Percentiles rank a stretch among this genome's conserved stretches.
Conservation (phyloP, 768 basidiomycete species). For the Calvatia gigantea region DNA sequence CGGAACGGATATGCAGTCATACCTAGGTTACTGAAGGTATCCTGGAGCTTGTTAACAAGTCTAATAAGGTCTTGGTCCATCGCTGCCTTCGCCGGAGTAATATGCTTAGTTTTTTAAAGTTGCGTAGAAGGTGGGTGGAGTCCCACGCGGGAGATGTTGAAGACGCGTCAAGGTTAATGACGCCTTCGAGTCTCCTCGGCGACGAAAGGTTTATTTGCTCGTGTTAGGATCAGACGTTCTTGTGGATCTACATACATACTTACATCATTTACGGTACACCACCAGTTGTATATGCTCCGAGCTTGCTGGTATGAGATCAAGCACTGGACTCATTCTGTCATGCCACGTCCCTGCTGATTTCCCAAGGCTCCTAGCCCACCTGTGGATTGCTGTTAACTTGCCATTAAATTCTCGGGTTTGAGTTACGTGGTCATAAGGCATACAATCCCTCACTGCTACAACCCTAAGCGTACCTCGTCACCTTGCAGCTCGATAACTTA, state of each 20-base stretch:
- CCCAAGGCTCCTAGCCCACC: too few species aligned
- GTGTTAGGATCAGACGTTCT: conserved; percentile 2
- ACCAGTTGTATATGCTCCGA: too few species aligned
- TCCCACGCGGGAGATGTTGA: conserved; percentile 4
- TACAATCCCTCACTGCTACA: too few species aligned
- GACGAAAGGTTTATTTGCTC: conserved; percentile 4
- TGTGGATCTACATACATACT: neutral
- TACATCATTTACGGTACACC: too few species aligned
- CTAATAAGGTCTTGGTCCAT: conserved; percentile 97
- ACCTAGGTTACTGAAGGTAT: conserved; percentile 88
- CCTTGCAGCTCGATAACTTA: too few species aligned
- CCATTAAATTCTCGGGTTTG: neutral
- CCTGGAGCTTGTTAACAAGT: conserved; percentile 93
- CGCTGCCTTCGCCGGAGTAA: neutral
- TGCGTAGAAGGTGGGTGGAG: conserved; percentile 4
- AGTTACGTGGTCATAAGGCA: too few species aligned
- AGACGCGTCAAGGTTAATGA: conserved; percentile 1
- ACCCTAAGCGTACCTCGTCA: too few species aligned
- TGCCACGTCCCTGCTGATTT: too few species aligned
- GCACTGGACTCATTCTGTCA: neutral
- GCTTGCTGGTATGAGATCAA: too few species aligned
- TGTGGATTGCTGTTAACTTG: neutral
- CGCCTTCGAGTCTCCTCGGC: neutral
- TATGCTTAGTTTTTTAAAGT: neutral
- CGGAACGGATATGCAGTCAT: conserved; percentile 27